These are phyloP conservation scores for Tetradesmus obliquus DNA, from an alignment of 139 green algal species.

Conservation along the genomic window DNA sequence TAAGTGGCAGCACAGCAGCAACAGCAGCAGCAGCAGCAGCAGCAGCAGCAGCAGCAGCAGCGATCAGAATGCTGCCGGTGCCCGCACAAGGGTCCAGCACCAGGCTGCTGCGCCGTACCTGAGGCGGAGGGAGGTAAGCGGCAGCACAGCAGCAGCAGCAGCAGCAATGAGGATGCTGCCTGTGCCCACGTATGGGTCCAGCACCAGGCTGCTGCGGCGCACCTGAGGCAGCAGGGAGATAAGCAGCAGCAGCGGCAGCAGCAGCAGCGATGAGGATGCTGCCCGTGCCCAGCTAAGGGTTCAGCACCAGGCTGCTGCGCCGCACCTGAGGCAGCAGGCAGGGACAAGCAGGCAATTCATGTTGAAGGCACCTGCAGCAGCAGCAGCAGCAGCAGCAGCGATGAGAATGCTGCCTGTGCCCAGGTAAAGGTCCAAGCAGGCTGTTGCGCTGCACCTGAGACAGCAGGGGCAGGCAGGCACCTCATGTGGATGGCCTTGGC, in stretches of 20 bases:
- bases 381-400: constrained; percentile 70
- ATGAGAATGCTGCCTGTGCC: constrained; percentile 94
- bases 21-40: not conserved
- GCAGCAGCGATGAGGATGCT: constrained; percentile 29
- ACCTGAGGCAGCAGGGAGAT: not conserved
- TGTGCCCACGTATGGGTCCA: constrained; percentile 84
- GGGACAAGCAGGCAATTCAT: too few relatives aligned
- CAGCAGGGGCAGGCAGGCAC: not conserved
- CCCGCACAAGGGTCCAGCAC: constrained; percentile 73
- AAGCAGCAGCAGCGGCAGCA: not conserved
- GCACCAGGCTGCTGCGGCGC: not conserved
- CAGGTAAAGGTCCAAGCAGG: constrained; percentile 64
- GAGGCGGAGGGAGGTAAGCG: too few relatives aligned
- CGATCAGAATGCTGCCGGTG: constrained; percentile 71
- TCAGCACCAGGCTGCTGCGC: not conserved
- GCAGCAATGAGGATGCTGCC: constrained; percentile 91
- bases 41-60: not conserved
- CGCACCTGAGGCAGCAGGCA: too few relatives aligned
- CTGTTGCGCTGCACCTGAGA: not conserved
- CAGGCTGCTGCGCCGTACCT: too few relatives aligned
- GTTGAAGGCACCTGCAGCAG: too few relatives aligned
- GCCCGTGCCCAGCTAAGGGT: constrained; percentile 86
- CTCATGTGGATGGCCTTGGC: too few relatives aligned
- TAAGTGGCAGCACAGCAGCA: too few relatives aligned
- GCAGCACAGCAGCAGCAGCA: constrained; percentile 47